Conservation (phyloP, 2,329 filamentous ascomycete species). For the Penicillium sp. region DNA sequence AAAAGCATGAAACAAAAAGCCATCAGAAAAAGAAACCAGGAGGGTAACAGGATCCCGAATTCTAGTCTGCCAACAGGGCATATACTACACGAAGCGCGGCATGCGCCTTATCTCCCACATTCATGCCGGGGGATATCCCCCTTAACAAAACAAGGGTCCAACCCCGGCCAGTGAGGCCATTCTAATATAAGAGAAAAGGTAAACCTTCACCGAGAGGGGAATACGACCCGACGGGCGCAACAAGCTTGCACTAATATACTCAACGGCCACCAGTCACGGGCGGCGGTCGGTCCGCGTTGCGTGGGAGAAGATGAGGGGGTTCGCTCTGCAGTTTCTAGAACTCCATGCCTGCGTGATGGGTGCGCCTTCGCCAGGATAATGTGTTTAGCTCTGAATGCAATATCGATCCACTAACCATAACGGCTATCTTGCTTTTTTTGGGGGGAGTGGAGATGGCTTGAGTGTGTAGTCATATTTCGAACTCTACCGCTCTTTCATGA, state of each 20-base stretch:
- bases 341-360: conserved; percentile 1
- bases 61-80: background rate
- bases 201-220: background rate
- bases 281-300: conserved; percentile 1
- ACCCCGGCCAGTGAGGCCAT: background rate
- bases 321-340: conserved; percentile 6
- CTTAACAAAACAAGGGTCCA: background rate
- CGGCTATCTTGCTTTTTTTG: background rate
- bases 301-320: conserved; percentile 11
- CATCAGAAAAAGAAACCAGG: background rate
- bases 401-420: background rate
- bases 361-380: background rate
- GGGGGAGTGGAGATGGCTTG: background rate
- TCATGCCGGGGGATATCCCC: conserved; percentile 1
- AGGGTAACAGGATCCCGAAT: background rate
- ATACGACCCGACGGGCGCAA: conserved; percentile 7
- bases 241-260: background rate
- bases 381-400: conserved; percentile 12
- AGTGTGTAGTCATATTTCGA: background rate
- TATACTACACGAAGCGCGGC: background rate
- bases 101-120: background rate
- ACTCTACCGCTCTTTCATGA: background rate
- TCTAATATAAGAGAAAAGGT: background rate
- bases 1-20: background rate
- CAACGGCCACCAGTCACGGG: background rate